Base-by-base conservation (phyloP, 352 stramenopile genomes). In the Globisporangium cylindrosporum region DNA sequence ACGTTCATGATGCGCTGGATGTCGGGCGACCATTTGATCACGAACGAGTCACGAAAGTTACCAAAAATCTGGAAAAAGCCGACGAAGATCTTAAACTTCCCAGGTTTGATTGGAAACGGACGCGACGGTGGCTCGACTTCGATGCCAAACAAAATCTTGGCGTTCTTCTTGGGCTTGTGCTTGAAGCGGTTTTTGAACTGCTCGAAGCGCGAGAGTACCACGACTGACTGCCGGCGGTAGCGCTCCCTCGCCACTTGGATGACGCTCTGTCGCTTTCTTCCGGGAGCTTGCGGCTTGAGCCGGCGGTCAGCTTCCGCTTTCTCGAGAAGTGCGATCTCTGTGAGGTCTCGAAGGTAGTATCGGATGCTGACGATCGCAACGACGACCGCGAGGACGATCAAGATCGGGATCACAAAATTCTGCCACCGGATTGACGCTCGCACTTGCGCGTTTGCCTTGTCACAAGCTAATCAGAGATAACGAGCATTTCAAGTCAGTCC, bases 1-100 rank as follows among this genome's bases (percentile, higher is more conserved):
- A 88, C 49, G 36, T 76, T 70, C 85, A 91, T 93, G 38, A 91
- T 66, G 1, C 66, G 75, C 67, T 91, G 81, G 18, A 93, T 71
- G 7, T 78, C 64, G 4, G 69, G 46, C 0, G 83, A 85, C 82
- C 83, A 93, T 53, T 89, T 91, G 34, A 91, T 74, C 29, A 83
- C 73, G 46, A 91, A 93, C 15, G 80, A 77, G 27, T 80, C 81
- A 18, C 81, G 80, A 32, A 93, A 91, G 41, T 90, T 91, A 64
- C 82, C 83, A 72, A 93, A 93, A 34, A 93, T 91, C 64, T 93
- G 85, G 64, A 93, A 93, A 60, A 93, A 93, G 4, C 85, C 85
- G 20, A 93, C 71, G 59, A 93, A 84, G 25, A 93, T 93, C 67
- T 93, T 93, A 68, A 93, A 75, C 53, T 93, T 93, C 70, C 81